A percentile compares a stretch with the other conserved stretches of the same genome.
Conservation (phyloP, 2,329 filamentous ascomycete species). For the Trichoderma sp. region DNA sequence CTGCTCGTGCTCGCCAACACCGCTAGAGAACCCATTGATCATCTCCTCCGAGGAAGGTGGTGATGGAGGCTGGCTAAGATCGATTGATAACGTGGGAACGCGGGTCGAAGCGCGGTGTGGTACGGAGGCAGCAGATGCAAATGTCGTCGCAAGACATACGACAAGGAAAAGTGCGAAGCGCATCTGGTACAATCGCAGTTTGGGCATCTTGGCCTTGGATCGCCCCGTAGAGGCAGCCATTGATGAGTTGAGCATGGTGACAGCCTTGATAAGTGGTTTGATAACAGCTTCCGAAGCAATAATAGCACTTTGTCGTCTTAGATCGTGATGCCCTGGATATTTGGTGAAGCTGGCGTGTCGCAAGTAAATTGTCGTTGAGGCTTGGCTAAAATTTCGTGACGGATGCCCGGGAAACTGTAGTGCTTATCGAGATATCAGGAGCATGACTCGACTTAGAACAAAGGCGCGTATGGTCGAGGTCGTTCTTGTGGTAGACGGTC, state of each 20-base stretch:
- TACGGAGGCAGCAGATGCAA: slow-evolving; percentile 11
- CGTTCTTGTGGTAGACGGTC: neutral
- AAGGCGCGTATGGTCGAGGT: neutral
- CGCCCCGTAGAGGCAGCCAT: neutral
- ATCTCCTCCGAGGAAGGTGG: neutral
- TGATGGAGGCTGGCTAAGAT: neutral
- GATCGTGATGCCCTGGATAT: neutral
- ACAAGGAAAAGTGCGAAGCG: slow-evolving; percentile 13
- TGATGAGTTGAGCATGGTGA: neutral
- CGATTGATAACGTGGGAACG: slow-evolving; percentile 3
- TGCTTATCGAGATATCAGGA: slow-evolving; percentile 1
- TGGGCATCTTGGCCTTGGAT: neutral
- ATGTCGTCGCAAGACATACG: slow-evolving; percentile 7
- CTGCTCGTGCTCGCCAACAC: neutral
- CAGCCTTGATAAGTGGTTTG: too few species aligned
- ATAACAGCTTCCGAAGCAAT: neutral
- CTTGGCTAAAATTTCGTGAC: neutral
- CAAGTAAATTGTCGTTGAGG: neutral
- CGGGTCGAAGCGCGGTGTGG: slow-evolving; percentile 13
- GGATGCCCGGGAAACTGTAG: neutral
- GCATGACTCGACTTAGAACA: neutral
- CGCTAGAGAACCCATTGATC: neutral
- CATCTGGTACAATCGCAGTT: neutral
- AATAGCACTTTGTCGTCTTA: neutral
- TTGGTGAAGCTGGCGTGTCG: neutral